These are phyloP conservation scores for Diaporthe australafricana DNA, from an alignment of 2,329 filamentous ascomycete species.

Conservation along the genomic window DNA sequence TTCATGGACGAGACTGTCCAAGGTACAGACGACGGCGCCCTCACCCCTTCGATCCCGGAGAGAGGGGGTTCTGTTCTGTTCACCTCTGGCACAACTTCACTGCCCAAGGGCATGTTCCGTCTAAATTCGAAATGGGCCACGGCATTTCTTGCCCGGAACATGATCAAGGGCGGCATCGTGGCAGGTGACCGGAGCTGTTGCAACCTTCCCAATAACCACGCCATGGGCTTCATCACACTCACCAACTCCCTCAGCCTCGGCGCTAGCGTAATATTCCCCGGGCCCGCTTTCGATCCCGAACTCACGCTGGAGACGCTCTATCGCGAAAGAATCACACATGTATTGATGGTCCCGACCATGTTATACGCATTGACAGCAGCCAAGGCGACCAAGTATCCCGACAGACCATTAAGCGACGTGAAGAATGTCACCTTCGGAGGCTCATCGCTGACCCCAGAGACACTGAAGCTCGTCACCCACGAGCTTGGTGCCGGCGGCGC, in stretches of 20 bases:
- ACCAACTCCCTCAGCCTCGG: not conserved
- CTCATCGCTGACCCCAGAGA: not conserved
- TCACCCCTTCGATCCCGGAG: conserved; percentile 1
- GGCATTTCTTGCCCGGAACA: not conserved
- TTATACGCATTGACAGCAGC: not conserved
- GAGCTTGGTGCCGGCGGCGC: conserved; percentile 17
- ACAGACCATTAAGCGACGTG: conserved; percentile 14
- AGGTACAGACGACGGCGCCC: not conserved
- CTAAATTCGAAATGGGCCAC: not conserved
- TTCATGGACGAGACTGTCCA: conserved; percentile 4
- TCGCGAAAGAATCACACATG: not conserved
- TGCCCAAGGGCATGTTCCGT: conserved; percentile 29
- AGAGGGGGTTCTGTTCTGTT: conserved; percentile 5
- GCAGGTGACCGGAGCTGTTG: not conserved
- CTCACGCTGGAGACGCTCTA: conserved; percentile 25
- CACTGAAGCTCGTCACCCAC: not conserved
- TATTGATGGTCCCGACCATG: conserved; percentile 28
- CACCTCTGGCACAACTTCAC: conserved; percentile 27
- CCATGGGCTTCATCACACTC: conserved; percentile 23
- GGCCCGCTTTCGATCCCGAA: conserved; percentile 6
- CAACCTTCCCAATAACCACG: conserved; percentile 30
- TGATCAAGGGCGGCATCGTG: not conserved
- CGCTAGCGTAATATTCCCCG: not conserved
- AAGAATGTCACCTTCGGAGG: conserved; percentile 22
- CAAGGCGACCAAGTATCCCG: conserved; percentile 18